These are phyloP conservation scores for Leptographium wingfieldii DNA, from an alignment of 2,329 filamentous ascomycete species.

Conservation along the genomic window DNA sequence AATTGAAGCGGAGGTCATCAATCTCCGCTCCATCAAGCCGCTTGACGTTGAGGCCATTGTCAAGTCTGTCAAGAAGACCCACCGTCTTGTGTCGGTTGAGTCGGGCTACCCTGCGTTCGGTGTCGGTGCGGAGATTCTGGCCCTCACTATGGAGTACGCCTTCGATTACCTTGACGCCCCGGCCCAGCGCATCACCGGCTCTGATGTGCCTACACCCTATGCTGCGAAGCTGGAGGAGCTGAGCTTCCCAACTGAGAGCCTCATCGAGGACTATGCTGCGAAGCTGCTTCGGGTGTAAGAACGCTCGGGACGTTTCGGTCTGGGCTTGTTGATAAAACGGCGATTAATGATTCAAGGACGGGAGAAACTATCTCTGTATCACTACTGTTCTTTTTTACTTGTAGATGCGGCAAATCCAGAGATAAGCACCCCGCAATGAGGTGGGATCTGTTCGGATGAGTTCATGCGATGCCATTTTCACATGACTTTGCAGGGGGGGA, in stretches of 20 bases:
- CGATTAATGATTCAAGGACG: not conserved
- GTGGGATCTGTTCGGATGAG: too few relatives aligned
- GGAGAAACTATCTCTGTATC: not conserved
- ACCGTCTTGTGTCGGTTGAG: conserved; percentile 80
- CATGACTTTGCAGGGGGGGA: too few relatives aligned
- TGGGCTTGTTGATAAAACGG: not conserved
- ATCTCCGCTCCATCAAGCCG: conserved; percentile 94
- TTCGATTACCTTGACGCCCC: conserved; percentile 97
- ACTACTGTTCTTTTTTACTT: too few relatives aligned
- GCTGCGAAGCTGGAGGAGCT: conserved; percentile 87
- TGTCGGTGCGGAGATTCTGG: conserved; percentile 84
- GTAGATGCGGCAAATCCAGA: too few relatives aligned
- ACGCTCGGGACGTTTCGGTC: not conserved
- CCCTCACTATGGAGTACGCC: conserved; percentile 90
- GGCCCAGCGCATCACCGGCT: conserved; percentile 86
- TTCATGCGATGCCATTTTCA: too few relatives aligned
- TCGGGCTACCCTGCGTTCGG: conserved; percentile 95
- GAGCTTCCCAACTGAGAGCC: conserved; percentile 79
- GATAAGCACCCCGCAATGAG: too few relatives aligned
- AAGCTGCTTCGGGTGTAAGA: conserved; percentile 64
- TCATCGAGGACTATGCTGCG: conserved; percentile 78
- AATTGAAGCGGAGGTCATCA: conserved; percentile 91
- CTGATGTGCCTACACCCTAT: conserved; percentile 94
- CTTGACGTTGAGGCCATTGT: conserved; percentile 91
- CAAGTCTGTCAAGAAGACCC: conserved; percentile 98